These are phyloP conservation scores for Lentinula guzmanii DNA, from an alignment of 768 basidiomycete genomes.

Conservation along the genomic window DNA sequence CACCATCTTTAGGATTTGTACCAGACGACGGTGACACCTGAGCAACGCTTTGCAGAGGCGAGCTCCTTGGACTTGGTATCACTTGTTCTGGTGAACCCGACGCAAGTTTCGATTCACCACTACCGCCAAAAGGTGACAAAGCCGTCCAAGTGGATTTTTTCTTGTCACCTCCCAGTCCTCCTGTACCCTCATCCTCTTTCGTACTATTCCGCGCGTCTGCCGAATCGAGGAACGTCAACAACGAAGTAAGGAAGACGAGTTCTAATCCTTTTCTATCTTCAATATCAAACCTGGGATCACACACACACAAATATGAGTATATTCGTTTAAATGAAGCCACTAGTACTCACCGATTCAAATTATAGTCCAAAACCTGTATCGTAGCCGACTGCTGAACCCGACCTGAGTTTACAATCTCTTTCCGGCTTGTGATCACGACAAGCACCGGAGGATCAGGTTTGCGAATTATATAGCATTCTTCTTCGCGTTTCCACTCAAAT, in stretches of 20 bases:
- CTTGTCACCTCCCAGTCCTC: not conserved
- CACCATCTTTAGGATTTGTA: not conserved
- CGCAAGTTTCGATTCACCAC: not conserved
- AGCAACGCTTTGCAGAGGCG: not conserved
- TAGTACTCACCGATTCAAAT: slow-evolving; percentile 59
- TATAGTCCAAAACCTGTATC: slow-evolving; percentile 80
- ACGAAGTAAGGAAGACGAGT: slow-evolving; percentile 68
- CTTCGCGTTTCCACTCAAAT: slow-evolving; percentile 83
- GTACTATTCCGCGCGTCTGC: slow-evolving; percentile 40
- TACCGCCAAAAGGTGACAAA: not conserved
- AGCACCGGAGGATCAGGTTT: slow-evolving; percentile 86
- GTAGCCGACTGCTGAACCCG: slow-evolving; percentile 58
- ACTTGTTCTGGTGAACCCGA: not conserved
- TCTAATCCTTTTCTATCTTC: slow-evolving; percentile 82
- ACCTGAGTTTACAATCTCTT: slow-evolving; percentile 46
- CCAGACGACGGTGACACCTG: not conserved
- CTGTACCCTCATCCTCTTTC: slow-evolving; percentile 17
- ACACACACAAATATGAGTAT: not conserved
- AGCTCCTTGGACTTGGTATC: not conserved
- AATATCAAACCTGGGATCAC: slow-evolving; percentile 62
- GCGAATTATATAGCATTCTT: slow-evolving; percentile 74
- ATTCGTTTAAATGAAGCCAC: not conserved
- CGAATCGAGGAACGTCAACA: slow-evolving; percentile 72
- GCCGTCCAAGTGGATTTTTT: not conserved
- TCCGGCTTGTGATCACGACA: slow-evolving; percentile 65